Conservation (phyloP, 2,329 filamentous ascomycete genomes). For the Aspergillus calidoustus region DNA sequence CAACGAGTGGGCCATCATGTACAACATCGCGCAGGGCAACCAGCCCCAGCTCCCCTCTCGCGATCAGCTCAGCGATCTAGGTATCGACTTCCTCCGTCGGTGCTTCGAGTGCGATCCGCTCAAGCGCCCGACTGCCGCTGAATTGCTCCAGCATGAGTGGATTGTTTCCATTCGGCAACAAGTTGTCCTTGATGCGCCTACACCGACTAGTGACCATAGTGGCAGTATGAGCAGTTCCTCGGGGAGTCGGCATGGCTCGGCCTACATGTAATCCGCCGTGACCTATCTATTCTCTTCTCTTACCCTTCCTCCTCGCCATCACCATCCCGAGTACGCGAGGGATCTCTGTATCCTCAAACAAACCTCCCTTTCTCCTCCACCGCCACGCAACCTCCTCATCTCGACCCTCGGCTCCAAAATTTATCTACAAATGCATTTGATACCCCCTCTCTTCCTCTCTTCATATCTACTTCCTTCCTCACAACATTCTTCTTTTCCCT, state of each 20-base stretch:
- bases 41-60: slow-evolving; percentile 79
- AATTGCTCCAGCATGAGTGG: slow-evolving; percentile 95
- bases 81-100: slow-evolving; percentile 83
- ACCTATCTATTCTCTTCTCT: neutral
- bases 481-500: slow-evolving; percentile 4
- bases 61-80: slow-evolving; percentile 82
- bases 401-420: neutral
- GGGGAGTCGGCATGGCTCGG: slow-evolving; percentile 36
- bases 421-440: slow-evolving; percentile 33
- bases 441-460: slow-evolving; percentile 29
- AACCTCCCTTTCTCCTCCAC: neutral
- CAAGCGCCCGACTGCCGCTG: slow-evolving; percentile 78
- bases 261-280: slow-evolving; percentile 26
- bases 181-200: slow-evolving; percentile 50
- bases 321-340: neutral
- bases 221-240: slow-evolving; percentile 43
- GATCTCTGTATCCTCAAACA: neutral
- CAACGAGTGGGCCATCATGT: slow-evolving; percentile 99
- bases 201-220: slow-evolving; percentile 43
- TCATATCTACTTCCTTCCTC: slow-evolving; percentile 2
- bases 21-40: slow-evolving; percentile 98
- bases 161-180: slow-evolving; percentile 58
- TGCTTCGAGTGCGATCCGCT: slow-evolving; percentile 87
- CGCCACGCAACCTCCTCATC: slow-evolving; percentile 2
- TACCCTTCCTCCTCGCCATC: slow-evolving; percentile 5